Evolutionary conservation across 148 eudicot genomes (phyloP), one percentile per base, ranked within the genome.

Genomic region (Linanthus parryae): DNA sequence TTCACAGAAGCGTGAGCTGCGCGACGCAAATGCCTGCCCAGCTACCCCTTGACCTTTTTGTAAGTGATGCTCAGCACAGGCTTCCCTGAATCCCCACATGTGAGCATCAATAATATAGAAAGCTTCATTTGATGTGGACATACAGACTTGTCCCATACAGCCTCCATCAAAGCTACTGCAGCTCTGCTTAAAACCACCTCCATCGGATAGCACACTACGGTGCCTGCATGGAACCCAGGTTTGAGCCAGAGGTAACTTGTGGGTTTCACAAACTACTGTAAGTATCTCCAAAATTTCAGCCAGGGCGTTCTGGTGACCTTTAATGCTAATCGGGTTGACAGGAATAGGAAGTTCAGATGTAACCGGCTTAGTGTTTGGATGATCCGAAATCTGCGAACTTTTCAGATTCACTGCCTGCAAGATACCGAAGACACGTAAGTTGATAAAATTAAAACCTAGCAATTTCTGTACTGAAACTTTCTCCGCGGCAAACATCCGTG

Each of bases 151-250:
- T 20, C 75, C 99, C 88, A 81, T 88, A 62, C 99, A 92, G 58
- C 94, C 80, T 16, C 71, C 56, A 39, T 59, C 59, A 53, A 54
- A 45, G 48, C 60, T 59, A 30, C 65, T 57, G 34, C 69, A 92
- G 64, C 76, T 79, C 69, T 92, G 81, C 75, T 64, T 79, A 27
- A 77, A 52, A 56, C 95, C 95, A 38, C 96, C 96, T 12, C 91
- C 96, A 65, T 80, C 48, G 22, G 96, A 75, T 40, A 92, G 75
- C 67, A 88, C 77, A 66, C 73, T 88, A 25, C 91, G 73, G 60
- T 88, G 94, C 68, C 78, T 79, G 79, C 96, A 88, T 1, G 96
- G 95, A 38, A 87, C 80, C 99, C 99, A 92, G 20, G 96, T 82
- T 74, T 94, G 99, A 61, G 99, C 99, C 61, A 94, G 79, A 20